Evolutionary conservation across 805 yeast genomes (phyloP).

Genomic region (Maudiozyma serrabonitensis): DNA sequence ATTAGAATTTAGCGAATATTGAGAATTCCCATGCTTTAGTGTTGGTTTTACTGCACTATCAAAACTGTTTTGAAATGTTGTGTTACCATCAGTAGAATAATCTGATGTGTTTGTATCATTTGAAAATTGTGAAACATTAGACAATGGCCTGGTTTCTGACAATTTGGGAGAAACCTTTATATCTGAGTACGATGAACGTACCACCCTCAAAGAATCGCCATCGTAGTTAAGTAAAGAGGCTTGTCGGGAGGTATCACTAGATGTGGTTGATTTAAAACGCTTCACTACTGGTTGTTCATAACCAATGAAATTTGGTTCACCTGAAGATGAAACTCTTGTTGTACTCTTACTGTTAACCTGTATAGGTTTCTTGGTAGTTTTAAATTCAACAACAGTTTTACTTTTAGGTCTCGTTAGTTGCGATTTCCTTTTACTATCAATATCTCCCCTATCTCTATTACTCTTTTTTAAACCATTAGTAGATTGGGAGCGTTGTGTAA

Average conservation of each 20-base stretch:
- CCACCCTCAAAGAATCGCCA: conserved; percentile 9
- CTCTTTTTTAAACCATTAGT: background rate
- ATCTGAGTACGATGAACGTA: conserved; percentile 9
- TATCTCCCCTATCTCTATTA: background rate
- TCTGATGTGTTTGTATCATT: conserved; percentile 41
- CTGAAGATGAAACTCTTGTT: background rate
- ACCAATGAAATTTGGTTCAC: background rate
- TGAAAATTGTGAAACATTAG: conserved; percentile 44
- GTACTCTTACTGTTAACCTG: background rate
- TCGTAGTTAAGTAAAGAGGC: conserved; percentile 25
- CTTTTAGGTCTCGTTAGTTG: background rate
- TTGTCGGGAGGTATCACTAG: conserved; percentile 23
- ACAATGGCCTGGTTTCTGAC: conserved; percentile 36
- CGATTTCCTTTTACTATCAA: background rate
- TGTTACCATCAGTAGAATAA: conserved; percentile 34
- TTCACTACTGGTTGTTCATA: conserved; percentile 14
- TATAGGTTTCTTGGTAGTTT: too few relatives aligned
- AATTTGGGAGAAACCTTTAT: conserved; percentile 8
- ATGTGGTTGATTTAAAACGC: conserved; percentile 18
- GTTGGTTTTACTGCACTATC: conserved; percentile 1
- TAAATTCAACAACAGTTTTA: too few relatives aligned
- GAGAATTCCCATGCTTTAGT: conserved; percentile 7
- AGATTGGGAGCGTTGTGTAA: background rate
- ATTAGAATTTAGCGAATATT: conserved; percentile 13
- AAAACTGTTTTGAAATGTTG: conserved; percentile 4